A percentile compares a stretch with the other conserved stretches of the same genome.
Evolutionary conservation across 2,329 filamentous ascomycete genomes (phyloP).

Genomic region (Corynespora cassiicola): DNA sequence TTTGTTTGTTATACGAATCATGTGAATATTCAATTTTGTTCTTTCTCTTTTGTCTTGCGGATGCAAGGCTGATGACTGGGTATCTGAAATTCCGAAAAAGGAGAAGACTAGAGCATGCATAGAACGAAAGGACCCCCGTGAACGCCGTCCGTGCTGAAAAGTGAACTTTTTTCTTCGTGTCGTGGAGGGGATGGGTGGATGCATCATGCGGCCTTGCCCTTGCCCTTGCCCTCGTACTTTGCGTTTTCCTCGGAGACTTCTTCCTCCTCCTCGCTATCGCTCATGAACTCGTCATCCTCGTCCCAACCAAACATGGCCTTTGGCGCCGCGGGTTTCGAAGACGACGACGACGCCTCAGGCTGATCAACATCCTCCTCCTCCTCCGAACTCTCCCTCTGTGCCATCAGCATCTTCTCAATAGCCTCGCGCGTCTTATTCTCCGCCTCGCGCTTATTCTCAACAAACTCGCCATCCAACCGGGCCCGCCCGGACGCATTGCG

Average conservation of each 20-base stretch:
- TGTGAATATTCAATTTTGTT: too few species aligned
- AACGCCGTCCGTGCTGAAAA: too few species aligned
- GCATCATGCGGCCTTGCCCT: constrained; percentile 47
- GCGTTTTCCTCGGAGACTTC: constrained; percentile 42
- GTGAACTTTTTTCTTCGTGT: too few species aligned
- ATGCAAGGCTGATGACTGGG: too few species aligned
- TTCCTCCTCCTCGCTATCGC: constrained; percentile 55
- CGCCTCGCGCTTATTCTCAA: constrained; percentile 92
- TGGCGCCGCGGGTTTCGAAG: constrained; percentile 41
- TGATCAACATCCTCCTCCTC: constrained; percentile 39
- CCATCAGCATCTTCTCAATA: constrained; percentile 61
- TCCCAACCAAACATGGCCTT: constrained; percentile 76
- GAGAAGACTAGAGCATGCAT: too few species aligned
- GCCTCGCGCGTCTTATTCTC: constrained; percentile 82
- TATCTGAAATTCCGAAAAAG: too few species aligned
- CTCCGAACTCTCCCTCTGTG: constrained; percentile 52
- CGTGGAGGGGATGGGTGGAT: too few species aligned
- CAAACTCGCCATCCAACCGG: constrained; percentile 84
- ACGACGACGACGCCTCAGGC: constrained; percentile 27
- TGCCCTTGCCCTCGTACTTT: constrained; percentile 50
- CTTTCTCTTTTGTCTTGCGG: too few species aligned
- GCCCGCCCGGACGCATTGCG: constrained; percentile 71
- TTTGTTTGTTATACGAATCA: too few species aligned
- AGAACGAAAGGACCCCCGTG: too few species aligned
- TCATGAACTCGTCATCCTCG: constrained; percentile 63